A percentile compares a stretch with the other conserved stretches of the same genome.
These are phyloP conservation scores for Neurospora africana DNA, from an alignment of 495 filamentous ascomycete genomes.

Conservation along the genomic window DNA sequence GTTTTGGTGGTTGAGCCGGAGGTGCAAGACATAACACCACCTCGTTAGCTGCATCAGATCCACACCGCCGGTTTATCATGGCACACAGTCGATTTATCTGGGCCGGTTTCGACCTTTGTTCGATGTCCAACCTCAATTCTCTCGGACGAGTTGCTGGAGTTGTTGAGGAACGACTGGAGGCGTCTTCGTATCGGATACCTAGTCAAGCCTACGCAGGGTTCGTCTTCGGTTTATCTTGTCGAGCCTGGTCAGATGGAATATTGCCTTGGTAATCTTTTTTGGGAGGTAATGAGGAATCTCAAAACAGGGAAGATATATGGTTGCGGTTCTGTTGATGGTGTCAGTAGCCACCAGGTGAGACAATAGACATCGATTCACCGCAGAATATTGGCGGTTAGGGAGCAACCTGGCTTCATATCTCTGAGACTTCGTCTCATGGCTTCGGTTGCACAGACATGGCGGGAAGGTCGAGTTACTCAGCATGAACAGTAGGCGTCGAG, in stretches of 20 bases:
- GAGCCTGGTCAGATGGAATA: neutral
- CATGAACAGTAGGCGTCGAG: neutral
- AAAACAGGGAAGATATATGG: neutral
- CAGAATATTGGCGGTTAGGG: neutral
- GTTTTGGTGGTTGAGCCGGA: no score
- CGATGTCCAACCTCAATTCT: neutral
- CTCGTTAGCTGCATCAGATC: no score
- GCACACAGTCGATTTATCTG: no score
- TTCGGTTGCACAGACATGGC: neutral
- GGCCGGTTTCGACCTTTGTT: neutral
- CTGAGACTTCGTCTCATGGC: neutral
- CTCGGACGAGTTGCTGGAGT: neutral
- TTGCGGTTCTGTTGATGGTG: constrained; percentile 1
- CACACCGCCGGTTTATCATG: no score
- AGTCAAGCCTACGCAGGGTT: neutral
- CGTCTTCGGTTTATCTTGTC: neutral
- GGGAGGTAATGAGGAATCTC: neutral
- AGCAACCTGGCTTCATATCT: neutral
- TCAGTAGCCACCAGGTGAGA: constrained; percentile 13
- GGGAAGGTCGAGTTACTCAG: neutral
- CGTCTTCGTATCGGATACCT: neutral
- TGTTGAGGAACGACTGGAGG: neutral
- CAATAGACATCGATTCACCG: constrained; percentile 6
- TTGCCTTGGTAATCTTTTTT: neutral
- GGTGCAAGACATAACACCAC: no score